Conservation (phyloP, 2,329 filamentous ascomycete species). For the Hysterium pulicare region DNA sequence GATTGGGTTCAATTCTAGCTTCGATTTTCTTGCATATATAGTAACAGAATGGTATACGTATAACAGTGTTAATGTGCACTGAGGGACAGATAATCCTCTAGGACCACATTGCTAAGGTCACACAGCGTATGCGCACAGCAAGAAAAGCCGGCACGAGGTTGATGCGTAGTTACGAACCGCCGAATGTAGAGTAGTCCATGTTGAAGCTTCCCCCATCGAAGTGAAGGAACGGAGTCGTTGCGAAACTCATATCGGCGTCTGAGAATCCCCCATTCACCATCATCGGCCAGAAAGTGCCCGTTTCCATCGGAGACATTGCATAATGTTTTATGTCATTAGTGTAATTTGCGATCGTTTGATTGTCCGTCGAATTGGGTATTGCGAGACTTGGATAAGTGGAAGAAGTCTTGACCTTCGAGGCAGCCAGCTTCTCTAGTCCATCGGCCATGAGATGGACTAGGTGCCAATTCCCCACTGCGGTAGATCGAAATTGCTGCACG, state of each 20-base stretch:
- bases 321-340: neutral
- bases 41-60: no score
- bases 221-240: conserved; percentile 22
- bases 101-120: no score
- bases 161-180: no score
- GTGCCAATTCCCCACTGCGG: conserved; percentile 45
- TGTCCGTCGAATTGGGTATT: neutral
- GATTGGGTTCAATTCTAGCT: no score
- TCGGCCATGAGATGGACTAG: conserved; percentile 47
- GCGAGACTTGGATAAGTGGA: neutral
- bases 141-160: no score
- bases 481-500: conserved; percentile 40
- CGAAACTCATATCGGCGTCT: conserved; percentile 18
- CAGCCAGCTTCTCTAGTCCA: conserved; percentile 43
- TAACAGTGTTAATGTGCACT: no score
- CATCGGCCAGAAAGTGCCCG: neutral
- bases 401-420: no score
- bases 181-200: conserved; percentile 21
- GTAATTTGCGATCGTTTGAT: neutral
- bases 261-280: neutral
- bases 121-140: no score
- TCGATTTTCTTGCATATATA: no score
- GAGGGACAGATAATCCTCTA: no score
- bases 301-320: neutral
- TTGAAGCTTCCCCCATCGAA: conserved; percentile 25